These are phyloP conservation scores for Coniella vitis DNA, from an alignment of 2,329 filamentous ascomycete species.

Conservation along the genomic window DNA sequence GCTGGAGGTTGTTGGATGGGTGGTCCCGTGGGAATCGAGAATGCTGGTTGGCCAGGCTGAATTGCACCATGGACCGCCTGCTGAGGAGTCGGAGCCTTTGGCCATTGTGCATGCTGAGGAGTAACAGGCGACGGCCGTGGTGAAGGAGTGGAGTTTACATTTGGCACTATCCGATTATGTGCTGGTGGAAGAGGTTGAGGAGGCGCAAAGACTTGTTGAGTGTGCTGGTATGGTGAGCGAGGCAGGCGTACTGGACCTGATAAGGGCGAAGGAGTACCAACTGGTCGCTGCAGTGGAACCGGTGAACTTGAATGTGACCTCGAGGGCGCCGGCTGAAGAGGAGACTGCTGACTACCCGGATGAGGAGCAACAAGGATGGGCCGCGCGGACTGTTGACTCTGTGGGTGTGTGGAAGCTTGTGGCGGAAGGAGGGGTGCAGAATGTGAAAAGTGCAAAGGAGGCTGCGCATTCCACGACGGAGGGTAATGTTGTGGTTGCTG, in stretches of 20 bases:
- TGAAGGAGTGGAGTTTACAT: constrained; percentile 7
- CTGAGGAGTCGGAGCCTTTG: constrained; percentile 5
- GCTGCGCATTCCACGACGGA: constrained; percentile 10
- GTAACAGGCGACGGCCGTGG: constrained; percentile 8
- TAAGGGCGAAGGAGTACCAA: constrained; percentile 10
- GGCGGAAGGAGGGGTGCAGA: constrained; percentile 10
- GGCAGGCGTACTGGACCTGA: constrained; percentile 5
- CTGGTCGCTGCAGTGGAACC: constrained; percentile 16
- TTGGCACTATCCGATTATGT: constrained; percentile 6
- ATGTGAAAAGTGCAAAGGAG: constrained; percentile 14
- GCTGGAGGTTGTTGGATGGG: constrained; percentile 15
- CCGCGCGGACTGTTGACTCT: constrained; percentile 8
- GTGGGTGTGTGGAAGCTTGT: constrained; percentile 10
- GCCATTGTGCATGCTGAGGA: constrained; percentile 9
- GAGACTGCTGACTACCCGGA: constrained; percentile 26
- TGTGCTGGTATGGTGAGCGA: constrained; percentile 12
- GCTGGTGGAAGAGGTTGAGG: constrained; percentile 4
- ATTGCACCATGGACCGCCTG: neutral
- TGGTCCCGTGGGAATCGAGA: neutral
- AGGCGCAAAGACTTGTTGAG: constrained; percentile 10
- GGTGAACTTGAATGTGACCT: constrained; percentile 24
- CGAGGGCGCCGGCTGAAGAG: constrained; percentile 17
- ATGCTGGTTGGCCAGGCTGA: constrained; percentile 3
- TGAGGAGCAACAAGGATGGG: constrained; percentile 30
- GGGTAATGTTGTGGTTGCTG: constrained; percentile 8